Percentiles rank a stretch among this genome's conserved stretches.
Conservation (phyloP, 2,329 filamentous ascomycete genomes). For the Fusarium aywerte region DNA sequence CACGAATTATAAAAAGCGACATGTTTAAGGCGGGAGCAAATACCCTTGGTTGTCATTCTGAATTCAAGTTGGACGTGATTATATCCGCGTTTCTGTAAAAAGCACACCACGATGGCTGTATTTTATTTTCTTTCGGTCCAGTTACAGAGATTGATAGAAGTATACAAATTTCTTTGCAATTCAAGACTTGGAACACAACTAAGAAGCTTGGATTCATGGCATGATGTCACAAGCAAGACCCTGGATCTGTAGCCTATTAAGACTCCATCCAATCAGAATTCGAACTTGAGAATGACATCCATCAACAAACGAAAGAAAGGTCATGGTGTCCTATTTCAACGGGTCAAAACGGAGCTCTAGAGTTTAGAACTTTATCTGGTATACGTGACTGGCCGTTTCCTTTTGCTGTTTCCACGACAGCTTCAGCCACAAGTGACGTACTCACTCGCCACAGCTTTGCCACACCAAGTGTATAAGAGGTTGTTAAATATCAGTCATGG, state of each 20-base stretch:
- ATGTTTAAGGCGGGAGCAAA: slow-evolving; percentile 12
- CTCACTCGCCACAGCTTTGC: slow-evolving; percentile 43
- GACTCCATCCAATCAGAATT: slow-evolving; percentile 20
- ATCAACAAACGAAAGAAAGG: background rate
- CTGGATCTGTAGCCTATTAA: slow-evolving; percentile 17
- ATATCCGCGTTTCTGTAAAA: background rate
- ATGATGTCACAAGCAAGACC: slow-evolving; percentile 32
- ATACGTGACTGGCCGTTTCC: background rate
- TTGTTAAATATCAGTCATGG: background rate
- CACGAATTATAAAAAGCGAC: background rate
- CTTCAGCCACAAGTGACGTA: slow-evolving; percentile 47
- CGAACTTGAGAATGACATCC: background rate
- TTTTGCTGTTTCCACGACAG: slow-evolving; percentile 2
- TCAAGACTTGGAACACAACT: background rate
- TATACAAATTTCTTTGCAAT: slow-evolving; percentile 1
- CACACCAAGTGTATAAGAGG: slow-evolving; percentile 42
- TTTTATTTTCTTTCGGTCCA: background rate
- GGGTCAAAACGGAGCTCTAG: slow-evolving; percentile 8
- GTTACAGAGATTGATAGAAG: slow-evolving; percentile 11
- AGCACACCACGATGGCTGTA: background rate
- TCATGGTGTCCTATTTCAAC: background rate
- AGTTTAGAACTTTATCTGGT: background rate
- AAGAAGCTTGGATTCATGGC: background rate
- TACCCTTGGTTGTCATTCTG: slow-evolving; percentile 28
- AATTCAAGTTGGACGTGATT: slow-evolving; percentile 3